These are phyloP conservation scores for Chlorencoelia australis DNA, from an alignment of 2,329 filamentous ascomycete genomes.

Conservation along the genomic window DNA sequence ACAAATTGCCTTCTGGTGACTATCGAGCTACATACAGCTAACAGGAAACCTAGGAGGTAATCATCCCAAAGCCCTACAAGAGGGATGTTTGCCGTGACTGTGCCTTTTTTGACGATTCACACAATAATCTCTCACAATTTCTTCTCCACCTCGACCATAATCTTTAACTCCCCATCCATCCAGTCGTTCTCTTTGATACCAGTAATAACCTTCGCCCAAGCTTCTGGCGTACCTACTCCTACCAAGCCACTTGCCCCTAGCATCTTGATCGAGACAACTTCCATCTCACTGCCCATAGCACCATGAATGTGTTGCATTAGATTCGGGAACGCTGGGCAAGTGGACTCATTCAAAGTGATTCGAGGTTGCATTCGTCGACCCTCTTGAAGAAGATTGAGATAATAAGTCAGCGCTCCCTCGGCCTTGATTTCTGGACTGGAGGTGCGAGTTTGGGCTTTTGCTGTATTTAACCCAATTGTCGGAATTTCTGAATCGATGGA, in stretches of 20 bases:
- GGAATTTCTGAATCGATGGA: too few species aligned
- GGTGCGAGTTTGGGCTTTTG: neutral
- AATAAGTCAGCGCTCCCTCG: slow-evolving; percentile 10
- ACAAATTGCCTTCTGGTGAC: too few species aligned
- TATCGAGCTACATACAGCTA: too few species aligned
- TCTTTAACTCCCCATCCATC: slow-evolving; percentile 25
- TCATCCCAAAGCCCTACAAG: too few species aligned
- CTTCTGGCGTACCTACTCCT: slow-evolving; percentile 17
- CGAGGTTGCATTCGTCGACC: slow-evolving; percentile 15
- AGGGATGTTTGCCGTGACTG: too few species aligned
- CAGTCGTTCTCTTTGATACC: slow-evolving; percentile 18
- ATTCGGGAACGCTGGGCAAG: slow-evolving; percentile 19
- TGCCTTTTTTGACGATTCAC: too few species aligned
- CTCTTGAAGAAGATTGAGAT: slow-evolving; percentile 20
- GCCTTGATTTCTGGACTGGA: neutral
- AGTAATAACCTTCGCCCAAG: slow-evolving; percentile 15
- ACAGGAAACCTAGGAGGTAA: too few species aligned
- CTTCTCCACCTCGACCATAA: slow-evolving; percentile 16
- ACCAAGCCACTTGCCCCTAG: slow-evolving; percentile 17
- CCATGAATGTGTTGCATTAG: slow-evolving; percentile 19
- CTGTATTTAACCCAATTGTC: too few species aligned
- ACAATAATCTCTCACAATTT: neutral
- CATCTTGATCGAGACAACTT: slow-evolving; percentile 15
- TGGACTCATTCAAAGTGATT: slow-evolving; percentile 11
- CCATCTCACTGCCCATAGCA: slow-evolving; percentile 11